A percentile compares a stretch with the other conserved stretches of the same genome.
These are phyloP conservation scores for Lasiosphaeria hispida DNA, from an alignment of 495 filamentous ascomycete species.

Conservation along the genomic window DNA sequence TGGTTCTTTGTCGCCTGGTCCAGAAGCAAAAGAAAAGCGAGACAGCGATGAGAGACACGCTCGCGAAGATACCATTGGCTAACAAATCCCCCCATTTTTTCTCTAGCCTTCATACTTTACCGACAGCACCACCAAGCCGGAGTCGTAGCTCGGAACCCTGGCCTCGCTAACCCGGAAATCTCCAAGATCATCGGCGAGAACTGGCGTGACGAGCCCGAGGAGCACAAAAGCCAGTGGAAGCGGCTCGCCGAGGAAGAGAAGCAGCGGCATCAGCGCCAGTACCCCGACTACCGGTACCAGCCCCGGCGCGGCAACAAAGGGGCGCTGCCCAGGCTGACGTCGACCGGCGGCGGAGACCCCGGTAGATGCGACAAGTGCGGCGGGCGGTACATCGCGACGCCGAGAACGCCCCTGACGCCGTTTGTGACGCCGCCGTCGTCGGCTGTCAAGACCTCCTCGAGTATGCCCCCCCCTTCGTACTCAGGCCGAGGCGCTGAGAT, in stretches of 20 bases:
- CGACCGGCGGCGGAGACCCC: slow-evolving; percentile 41
- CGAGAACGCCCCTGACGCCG: slow-evolving; percentile 53
- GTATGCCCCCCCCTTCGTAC: slow-evolving; percentile 12
- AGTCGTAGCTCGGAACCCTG: slow-evolving; percentile 78
- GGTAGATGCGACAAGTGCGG: slow-evolving; percentile 61
- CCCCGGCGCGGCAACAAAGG: slow-evolving; percentile 66
- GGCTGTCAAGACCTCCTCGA: slow-evolving; percentile 30
- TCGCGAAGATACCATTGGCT: too few relatives aligned
- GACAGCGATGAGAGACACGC: not conserved
- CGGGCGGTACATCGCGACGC: slow-evolving; percentile 59
- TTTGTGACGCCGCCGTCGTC: slow-evolving; percentile 33
- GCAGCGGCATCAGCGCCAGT: slow-evolving; percentile 80
- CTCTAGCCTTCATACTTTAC: slow-evolving; percentile 92
- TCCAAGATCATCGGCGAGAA: slow-evolving; percentile 96
- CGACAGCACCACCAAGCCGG: slow-evolving; percentile 86
- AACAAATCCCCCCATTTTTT: not conserved
- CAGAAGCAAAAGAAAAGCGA: not conserved
- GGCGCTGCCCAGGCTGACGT: slow-evolving; percentile 25
- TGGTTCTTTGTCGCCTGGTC: not conserved
- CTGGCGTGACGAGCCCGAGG: slow-evolving; percentile 74
- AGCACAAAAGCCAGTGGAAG: slow-evolving; percentile 87
- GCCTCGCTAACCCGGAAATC: slow-evolving; percentile 92
- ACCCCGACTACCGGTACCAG: slow-evolving; percentile 92
- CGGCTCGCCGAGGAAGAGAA: slow-evolving; percentile 93
- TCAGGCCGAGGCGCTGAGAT: slow-evolving; percentile 20